These are phyloP conservation scores for Dioscorea dumetorum DNA, from an alignment of 106 monocot species.

Conservation along the genomic window DNA sequence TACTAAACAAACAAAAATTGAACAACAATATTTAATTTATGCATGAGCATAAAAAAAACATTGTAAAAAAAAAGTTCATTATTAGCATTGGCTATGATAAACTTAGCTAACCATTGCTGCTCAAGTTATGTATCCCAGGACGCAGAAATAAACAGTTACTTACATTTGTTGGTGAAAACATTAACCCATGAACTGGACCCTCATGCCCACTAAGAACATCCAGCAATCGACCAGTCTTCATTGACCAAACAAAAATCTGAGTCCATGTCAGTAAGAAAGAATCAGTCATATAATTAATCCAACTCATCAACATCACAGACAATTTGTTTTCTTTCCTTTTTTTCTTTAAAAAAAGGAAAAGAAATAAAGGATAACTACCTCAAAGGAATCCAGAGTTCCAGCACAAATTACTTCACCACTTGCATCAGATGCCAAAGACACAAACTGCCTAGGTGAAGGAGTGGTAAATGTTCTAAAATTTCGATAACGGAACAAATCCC, in stretches of 20 bases:
- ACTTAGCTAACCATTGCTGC: too few relatives aligned
- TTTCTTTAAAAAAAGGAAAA: too few relatives aligned
- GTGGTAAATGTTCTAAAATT: slow-evolving; percentile 94
- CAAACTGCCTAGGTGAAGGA: slow-evolving; percentile 89
- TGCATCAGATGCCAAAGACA: slow-evolving; percentile 80
- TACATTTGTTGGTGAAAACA: slow-evolving; percentile 94
- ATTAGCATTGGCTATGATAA: too few relatives aligned
- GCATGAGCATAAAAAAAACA: not conserved
- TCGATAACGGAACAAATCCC: slow-evolving; percentile 97
- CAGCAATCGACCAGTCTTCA: slow-evolving; percentile 91
- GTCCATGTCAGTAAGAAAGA: not conserved
- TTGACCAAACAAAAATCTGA: slow-evolving; percentile 98
- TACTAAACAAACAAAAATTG: not conserved
- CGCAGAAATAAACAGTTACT: slow-evolving; percentile 6
- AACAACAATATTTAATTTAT: not conserved
- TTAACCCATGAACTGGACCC: slow-evolving; percentile 94
- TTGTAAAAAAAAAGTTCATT: not conserved
- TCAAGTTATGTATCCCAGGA: not conserved
- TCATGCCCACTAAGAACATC: slow-evolving; percentile 93
- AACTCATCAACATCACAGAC: too few relatives aligned
- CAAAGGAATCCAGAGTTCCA: slow-evolving; percentile 97
- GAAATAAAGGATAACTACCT: slow-evolving; percentile 36
- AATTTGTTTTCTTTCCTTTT: too few relatives aligned
- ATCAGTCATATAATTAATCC: too few relatives aligned
- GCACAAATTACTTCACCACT: slow-evolving; percentile 98